Evolutionary conservation across 768 basidiomycete genomes (phyloP), one percentile per base, ranked within the genome.

Genomic region (Gautieria morchelliformis): DNA sequence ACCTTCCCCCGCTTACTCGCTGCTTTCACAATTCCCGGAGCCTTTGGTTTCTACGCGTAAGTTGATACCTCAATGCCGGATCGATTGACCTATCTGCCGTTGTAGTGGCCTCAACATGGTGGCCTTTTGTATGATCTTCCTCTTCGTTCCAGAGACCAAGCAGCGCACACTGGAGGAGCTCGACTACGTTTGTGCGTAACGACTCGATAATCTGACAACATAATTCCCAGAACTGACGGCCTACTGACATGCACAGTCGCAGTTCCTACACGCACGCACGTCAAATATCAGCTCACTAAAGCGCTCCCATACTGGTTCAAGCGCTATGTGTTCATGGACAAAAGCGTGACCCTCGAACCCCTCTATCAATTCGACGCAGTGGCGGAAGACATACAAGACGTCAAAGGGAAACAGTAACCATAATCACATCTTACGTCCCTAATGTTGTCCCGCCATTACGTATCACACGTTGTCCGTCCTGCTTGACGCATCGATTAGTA

Each of bases 1-100:
- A 78, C 81, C 0, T 85, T 84, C 78, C 84, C 84, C 22, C 74
- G 78, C 27, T 69, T 86, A 50, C 63, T 82, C 3, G 61, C 64
- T 5, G 74, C 79, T 0, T 69, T 84, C 57, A 72, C 70, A 12
- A 62, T 65, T 12, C 51, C 19, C 60, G 76, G 64, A 30, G 58
- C 61, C 11, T 65, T 65, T 58, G 44, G 58, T 17, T 62, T 58
- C 42, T 65, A 64, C 52, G 61, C 66, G 9, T 67, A 45, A 14
- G 62, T 63, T 50, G 9, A 17, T 14, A 58, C 39, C 10, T 4
- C 27, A 9, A 24, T 32, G 2, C 33, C 51, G 9, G 20, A 40
- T 8, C 33, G 3, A 52, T 30, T 67, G 0, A 78, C 76, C 4
- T 11, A 42, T 45, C 10, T 45, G 9, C 42, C 17, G 2, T 42